Conservation (phyloP, 2,329 filamentous ascomycete genomes). For the Verticillium albo-atrum region DNA sequence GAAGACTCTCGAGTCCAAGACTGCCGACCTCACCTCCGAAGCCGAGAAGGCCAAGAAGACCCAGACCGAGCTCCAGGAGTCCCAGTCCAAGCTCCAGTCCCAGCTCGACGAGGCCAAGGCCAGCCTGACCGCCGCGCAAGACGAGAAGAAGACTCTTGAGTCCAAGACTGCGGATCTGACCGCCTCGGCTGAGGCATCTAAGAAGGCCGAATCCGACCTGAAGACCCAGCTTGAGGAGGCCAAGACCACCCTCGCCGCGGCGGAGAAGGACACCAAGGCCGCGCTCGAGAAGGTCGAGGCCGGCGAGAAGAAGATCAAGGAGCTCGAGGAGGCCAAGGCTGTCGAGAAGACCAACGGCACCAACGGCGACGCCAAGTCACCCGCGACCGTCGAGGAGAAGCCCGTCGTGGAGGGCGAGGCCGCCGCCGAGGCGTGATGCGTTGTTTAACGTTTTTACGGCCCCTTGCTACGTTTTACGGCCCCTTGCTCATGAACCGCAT, state of each 20-base stretch:
- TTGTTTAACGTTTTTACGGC: background rate
- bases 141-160: constrained; percentile 7
- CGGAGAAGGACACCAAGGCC: constrained; percentile 8
- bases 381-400: background rate
- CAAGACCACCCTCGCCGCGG: constrained; percentile 1
- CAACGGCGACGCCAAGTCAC: background rate
- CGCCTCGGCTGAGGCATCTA: constrained; percentile 11
- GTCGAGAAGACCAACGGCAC: constrained; percentile 8
- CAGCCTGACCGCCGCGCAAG: constrained; percentile 3
- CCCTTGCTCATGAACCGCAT: background rate
- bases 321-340: constrained; percentile 10
- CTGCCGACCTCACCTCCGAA: constrained; percentile 3
- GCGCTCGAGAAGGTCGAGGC: constrained; percentile 5
- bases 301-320: constrained; percentile 7
- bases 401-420: background rate
- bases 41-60: constrained; percentile 9
- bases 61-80: constrained; percentile 4
- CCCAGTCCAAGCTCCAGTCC: constrained; percentile 7
- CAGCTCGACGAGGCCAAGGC: constrained; percentile 4
- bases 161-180: background rate
- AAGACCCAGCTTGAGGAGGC: constrained; percentile 6
- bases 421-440: background rate
- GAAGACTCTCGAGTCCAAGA: constrained; percentile 6
- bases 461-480: background rate
- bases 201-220: constrained; percentile 5